Percentiles rank a stretch among this genome's conserved stretches.
These are phyloP conservation scores for Rhodotorula sp. DNA, from an alignment of 1,284 basidiomycete species.

Conservation along the genomic window DNA sequence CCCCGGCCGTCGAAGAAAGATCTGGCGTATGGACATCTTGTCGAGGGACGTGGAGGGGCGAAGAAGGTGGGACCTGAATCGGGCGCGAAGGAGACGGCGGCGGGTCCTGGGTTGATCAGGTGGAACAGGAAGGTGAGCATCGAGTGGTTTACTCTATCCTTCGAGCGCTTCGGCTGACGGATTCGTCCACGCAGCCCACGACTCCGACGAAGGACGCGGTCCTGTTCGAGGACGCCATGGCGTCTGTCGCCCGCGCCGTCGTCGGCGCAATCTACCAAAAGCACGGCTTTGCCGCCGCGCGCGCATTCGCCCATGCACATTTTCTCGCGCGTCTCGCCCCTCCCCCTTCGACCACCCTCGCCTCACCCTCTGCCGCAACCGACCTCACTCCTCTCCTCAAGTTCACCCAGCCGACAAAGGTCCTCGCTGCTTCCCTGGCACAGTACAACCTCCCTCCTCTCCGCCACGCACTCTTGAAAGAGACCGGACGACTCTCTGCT, in stretches of 20 bases:
- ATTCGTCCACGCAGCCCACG: constrained; percentile 3
- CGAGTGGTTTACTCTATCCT: too few relatives aligned
- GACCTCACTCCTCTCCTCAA: constrained; percentile 82
- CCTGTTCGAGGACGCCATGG: constrained; percentile 48
- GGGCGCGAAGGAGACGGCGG: constrained; percentile 35
- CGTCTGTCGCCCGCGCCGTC: constrained; percentile 53
- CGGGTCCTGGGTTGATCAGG: constrained; percentile 46
- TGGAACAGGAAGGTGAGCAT: constrained; percentile 46
- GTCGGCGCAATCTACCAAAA: constrained; percentile 57
- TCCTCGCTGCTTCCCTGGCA: constrained; percentile 46
- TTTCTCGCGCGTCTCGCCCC: constrained; percentile 67
- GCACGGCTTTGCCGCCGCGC: constrained; percentile 69
- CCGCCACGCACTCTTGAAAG: constrained; percentile 69
- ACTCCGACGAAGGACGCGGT: constrained; percentile 37
- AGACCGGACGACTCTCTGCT: constrained; percentile 84
- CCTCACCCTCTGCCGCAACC: constrained; percentile 52
- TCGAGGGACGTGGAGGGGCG: constrained; percentile 34
- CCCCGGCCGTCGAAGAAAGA: constrained; percentile 57
- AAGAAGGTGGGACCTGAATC: constrained; percentile 13
- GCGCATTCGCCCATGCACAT: constrained; percentile 78
- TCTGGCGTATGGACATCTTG: constrained; percentile 39
- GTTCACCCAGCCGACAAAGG: constrained; percentile 56
- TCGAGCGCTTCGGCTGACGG: not conserved
- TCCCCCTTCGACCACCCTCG: constrained; percentile 6
- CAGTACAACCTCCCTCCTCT: constrained; percentile 43